phyloP scores from a whole-genome alignment of 768 basidiomycete genomes.

The Tylopilus intermedius region DNA sequence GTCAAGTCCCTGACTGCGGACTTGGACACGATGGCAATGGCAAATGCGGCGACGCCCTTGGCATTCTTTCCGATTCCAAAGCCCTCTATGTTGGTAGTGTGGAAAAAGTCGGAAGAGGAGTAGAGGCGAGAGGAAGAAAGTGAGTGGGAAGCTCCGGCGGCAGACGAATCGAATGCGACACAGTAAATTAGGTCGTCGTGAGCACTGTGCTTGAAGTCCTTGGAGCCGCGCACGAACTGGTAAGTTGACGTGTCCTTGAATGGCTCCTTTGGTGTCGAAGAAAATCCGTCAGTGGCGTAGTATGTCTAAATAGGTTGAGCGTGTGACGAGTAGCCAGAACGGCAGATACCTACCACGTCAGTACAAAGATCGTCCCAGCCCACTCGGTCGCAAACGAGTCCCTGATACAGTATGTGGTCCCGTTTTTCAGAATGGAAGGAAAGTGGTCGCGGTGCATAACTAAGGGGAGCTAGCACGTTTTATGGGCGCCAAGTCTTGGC shows the following conservation, averaged over 20 bases:
- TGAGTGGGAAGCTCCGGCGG: slow-evolving; percentile 38
- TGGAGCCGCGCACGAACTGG: slow-evolving; percentile 84
- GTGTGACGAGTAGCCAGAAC: neutral
- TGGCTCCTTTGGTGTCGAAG: slow-evolving; percentile 51
- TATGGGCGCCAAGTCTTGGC: slow-evolving; percentile 87
- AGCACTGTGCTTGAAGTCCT: slow-evolving; percentile 76
- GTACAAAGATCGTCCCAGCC: slow-evolving; percentile 59
- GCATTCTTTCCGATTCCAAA: slow-evolving; percentile 83
- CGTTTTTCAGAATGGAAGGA: slow-evolving; percentile 86
- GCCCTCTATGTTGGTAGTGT: slow-evolving; percentile 61
- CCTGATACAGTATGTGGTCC: no score
- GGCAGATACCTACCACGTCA: slow-evolving; percentile 52
- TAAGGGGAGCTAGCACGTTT: slow-evolving; percentile 50
- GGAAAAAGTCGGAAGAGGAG: slow-evolving; percentile 84
- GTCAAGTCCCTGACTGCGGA: slow-evolving; percentile 78
- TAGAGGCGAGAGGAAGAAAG: slow-evolving; percentile 66
- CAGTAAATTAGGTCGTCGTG: slow-evolving; percentile 79
- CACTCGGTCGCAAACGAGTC: slow-evolving; percentile 51
- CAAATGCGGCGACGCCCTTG: slow-evolving; percentile 86
- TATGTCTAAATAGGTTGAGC: slow-evolving; percentile 55
- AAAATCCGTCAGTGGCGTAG: slow-evolving; percentile 83
- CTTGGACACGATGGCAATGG: slow-evolving; percentile 88
- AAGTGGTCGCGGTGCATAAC: slow-evolving; percentile 55
- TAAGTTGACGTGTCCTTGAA: slow-evolving; percentile 72
- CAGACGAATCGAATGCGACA: slow-evolving; percentile 72